These are phyloP conservation scores for Arthroderma sp. DNA, from an alignment of 2,329 filamentous ascomycete genomes.

Conservation along the genomic window DNA sequence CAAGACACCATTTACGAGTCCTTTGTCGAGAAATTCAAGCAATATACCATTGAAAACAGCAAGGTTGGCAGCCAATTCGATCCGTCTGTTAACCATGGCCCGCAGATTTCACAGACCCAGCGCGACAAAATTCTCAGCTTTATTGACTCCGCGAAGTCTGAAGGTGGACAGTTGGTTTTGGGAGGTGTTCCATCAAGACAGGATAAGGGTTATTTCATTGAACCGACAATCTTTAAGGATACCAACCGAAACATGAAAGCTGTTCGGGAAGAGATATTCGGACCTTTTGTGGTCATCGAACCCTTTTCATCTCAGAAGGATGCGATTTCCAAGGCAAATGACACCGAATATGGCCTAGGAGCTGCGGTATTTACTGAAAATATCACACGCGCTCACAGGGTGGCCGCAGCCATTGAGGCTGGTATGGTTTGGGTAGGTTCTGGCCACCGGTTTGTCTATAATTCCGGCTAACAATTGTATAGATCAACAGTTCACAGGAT, in stretches of 20 bases:
- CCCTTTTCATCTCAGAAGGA: constrained; percentile 51
- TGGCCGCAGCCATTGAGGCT: constrained; percentile 36
- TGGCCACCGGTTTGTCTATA: too few relatives aligned
- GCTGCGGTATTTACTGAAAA: constrained; percentile 62
- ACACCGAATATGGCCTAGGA: constrained; percentile 65
- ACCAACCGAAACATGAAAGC: constrained; percentile 62
- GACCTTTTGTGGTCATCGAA: constrained; percentile 57
- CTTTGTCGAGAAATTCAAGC: constrained; percentile 62
- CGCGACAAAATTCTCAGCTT: constrained; percentile 41
- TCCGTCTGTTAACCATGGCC: constrained; percentile 34
- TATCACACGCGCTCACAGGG: constrained; percentile 43
- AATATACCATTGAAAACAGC: constrained; percentile 46
- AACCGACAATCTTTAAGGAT: constrained; percentile 53
- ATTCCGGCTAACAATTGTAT: too few relatives aligned
- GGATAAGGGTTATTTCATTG: constrained; percentile 37
- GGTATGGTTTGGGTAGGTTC: constrained; percentile 48
- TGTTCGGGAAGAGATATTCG: constrained; percentile 64
- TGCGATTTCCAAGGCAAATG: constrained; percentile 61
- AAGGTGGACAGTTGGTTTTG: constrained; percentile 40
- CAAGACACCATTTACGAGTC: too few relatives aligned
- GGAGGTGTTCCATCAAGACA: constrained; percentile 21
- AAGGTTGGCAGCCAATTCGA: not conserved
- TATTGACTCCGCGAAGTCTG: constrained; percentile 41
- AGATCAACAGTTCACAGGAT: too few relatives aligned
- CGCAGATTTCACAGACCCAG: constrained; percentile 37